Conservation (phyloP, 108 stramenopile species). For the Hondaea fermentalgiana region DNA sequence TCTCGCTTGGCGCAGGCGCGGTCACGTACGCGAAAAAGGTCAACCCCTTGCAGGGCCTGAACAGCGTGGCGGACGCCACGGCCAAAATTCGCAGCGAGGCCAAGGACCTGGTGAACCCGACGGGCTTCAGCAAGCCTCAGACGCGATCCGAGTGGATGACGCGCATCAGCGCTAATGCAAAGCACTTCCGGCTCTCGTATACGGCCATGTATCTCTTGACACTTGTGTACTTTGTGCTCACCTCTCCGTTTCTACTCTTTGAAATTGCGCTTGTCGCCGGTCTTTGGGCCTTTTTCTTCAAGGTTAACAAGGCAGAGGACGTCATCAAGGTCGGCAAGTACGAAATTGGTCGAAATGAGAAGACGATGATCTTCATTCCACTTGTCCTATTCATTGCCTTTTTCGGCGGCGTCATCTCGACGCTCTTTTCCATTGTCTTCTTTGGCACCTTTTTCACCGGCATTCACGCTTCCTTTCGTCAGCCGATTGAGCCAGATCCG, state of each 20-base stretch:
- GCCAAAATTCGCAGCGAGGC: neutral
- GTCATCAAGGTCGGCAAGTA: conserved; percentile 14
- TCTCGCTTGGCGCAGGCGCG: neutral
- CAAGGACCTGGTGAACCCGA: neutral
- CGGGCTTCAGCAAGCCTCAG: neutral
- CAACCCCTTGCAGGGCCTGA: neutral
- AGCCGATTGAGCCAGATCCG: neutral
- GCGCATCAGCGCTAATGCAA: neutral
- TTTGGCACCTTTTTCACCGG: neutral
- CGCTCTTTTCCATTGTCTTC: neutral
- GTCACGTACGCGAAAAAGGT: neutral
- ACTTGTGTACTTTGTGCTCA: neutral
- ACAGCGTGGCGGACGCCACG: conserved; percentile 11
- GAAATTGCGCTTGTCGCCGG: neutral
- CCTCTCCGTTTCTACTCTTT: conserved; percentile 11
- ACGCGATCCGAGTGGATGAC: neutral
- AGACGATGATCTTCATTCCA: neutral
- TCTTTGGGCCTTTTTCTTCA: conserved; percentile 11
- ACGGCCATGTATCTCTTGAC: neutral
- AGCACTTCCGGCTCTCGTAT: neutral
- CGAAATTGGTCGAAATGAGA: neutral
- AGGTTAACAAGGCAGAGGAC: conserved; percentile 11
- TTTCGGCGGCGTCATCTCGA: neutral
- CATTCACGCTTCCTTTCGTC: neutral
- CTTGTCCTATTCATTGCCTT: neutral